Conservation (phyloP, 2,329 filamentous ascomycete genomes). For the Penicillium verrucosum region DNA sequence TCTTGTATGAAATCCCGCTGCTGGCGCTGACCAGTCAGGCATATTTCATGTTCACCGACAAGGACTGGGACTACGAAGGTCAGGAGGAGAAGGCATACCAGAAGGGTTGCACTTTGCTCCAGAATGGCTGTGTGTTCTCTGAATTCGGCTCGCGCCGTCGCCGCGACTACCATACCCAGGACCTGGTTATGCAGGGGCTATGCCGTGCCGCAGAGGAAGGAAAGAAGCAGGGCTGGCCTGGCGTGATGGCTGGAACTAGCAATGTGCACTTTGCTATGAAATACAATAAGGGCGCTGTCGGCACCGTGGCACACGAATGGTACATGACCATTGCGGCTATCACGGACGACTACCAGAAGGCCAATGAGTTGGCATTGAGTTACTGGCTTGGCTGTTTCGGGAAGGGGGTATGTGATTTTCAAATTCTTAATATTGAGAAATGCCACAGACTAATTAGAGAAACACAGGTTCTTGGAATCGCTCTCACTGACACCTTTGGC, state of each 20-base stretch:
- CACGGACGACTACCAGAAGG: slow-evolving; percentile 75
- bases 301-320: slow-evolving; percentile 96
- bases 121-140: slow-evolving; percentile 82
- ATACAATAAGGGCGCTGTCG: slow-evolving; percentile 77
- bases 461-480: slow-evolving; percentile 70
- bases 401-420: slow-evolving; percentile 53
- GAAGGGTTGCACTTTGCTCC: slow-evolving; percentile 74
- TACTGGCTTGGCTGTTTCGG: slow-evolving; percentile 94
- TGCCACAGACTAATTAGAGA: background rate
- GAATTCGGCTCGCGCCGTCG: slow-evolving; percentile 90
- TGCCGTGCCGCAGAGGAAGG: slow-evolving; percentile 72
- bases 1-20: slow-evolving; percentile 94
- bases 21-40: slow-evolving; percentile 90
- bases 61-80: slow-evolving; percentile 81
- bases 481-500: slow-evolving; percentile 93
- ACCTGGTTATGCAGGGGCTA: slow-evolving; percentile 85
- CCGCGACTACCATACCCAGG: slow-evolving; percentile 92
- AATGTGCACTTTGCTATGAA: slow-evolving; percentile 98
- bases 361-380: slow-evolving; percentile 77
- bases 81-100: slow-evolving; percentile 81
- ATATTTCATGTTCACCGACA: slow-evolving; percentile 96
- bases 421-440: background rate
- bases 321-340: slow-evolving; percentile 98
- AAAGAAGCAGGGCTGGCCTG: slow-evolving; percentile 60
- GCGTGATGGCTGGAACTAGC: slow-evolving; percentile 81